Conservation (phyloP, 148 eudicot genomes). For the Cornus florida region DNA sequence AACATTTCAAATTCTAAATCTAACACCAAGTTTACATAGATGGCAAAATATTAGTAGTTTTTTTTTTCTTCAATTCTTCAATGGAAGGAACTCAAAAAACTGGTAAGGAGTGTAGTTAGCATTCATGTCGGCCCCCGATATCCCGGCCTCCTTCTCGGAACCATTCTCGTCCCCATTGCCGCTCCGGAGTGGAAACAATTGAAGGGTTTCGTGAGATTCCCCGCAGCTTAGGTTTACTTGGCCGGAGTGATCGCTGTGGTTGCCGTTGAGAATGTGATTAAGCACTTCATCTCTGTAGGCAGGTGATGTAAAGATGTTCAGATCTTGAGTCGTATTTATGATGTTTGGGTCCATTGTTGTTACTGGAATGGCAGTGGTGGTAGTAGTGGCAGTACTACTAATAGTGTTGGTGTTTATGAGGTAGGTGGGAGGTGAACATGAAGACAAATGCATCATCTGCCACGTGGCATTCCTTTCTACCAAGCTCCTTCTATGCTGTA, state of each 20-base stretch:
- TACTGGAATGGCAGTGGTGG: background rate
- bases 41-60: background rate
- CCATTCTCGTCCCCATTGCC: background rate
- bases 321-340: background rate
- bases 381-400: background rate
- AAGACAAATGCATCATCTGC: conserved; percentile 27
- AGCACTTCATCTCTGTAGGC: background rate
- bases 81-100: conserved; percentile 38
- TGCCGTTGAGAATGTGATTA: background rate
- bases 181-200: conserved; percentile 15
- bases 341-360: background rate
- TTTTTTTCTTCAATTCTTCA: conserved; percentile 24
- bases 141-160: background rate
- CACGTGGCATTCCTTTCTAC: conserved; percentile 68
- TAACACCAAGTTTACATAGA: conserved; percentile 3
- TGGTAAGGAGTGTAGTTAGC: conserved; percentile 18
- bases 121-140: background rate
- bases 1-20: conserved; percentile 16
- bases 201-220: conserved; percentile 8
- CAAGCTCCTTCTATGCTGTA: conserved; percentile 17
- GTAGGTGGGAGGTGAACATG: conserved; percentile 18
- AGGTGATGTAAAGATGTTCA: conserved; percentile 7
- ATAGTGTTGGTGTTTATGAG: background rate
- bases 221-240: background rate
- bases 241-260: background rate